A percentile compares a stretch with the other conserved stretches of the same genome.
Conservation (phyloP, 805 yeast species). For the Dipodascus geniculatus region DNA sequence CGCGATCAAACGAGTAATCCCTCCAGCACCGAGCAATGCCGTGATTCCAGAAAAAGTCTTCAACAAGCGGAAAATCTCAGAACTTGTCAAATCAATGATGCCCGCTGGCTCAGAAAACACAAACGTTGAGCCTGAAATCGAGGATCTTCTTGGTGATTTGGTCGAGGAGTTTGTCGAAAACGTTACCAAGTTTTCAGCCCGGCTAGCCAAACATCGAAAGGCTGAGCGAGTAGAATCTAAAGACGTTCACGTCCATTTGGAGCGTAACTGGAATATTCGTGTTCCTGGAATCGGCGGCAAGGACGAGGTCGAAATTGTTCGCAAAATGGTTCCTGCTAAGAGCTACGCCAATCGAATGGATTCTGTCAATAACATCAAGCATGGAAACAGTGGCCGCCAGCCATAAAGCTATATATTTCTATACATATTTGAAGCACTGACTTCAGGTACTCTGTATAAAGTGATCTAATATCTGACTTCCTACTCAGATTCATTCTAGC, state of each 20-base stretch:
- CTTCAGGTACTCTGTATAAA: too few species aligned
- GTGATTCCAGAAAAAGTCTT: neutral
- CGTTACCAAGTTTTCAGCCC: constrained; percentile 87
- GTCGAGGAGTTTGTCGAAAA: constrained; percentile 93
- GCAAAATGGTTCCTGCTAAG: constrained; percentile 29
- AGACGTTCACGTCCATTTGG: constrained; percentile 86
- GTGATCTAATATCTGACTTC: too few species aligned
- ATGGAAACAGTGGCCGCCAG: neutral
- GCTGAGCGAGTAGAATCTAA: constrained; percentile 75
- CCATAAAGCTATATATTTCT: neutral
- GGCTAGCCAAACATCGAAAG: constrained; percentile 89
- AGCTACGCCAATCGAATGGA: constrained; percentile 28
- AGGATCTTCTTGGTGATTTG: constrained; percentile 76
- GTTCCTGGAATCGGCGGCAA: constrained; percentile 78
- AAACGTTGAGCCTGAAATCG: constrained; percentile 85
- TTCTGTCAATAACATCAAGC: constrained; percentile 22
- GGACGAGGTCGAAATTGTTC: constrained; percentile 64
- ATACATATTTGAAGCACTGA: too few species aligned
- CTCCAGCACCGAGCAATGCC: neutral
- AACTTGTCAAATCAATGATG: neutral
- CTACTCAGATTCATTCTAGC: too few species aligned
- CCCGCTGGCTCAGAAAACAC: constrained; percentile 75
- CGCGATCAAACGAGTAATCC: neutral
- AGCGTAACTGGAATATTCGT: constrained; percentile 88
- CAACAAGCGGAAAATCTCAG: neutral